Base-by-base conservation (phyloP, 148 eudicot species). In the Drosera capensis region DNA sequence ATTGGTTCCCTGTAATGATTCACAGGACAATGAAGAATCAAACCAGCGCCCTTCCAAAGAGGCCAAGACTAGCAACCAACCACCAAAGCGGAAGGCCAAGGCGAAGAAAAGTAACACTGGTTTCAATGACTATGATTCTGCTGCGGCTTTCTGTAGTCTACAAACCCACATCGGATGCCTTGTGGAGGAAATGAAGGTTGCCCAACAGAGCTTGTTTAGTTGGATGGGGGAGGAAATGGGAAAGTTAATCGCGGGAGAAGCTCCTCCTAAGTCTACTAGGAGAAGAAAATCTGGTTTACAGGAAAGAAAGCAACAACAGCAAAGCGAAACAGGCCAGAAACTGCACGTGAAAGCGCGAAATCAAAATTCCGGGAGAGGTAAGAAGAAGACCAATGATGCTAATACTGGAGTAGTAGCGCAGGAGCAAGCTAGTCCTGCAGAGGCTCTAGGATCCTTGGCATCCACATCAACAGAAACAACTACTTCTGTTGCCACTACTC, bases 201-300 rank as follows among this genome's bases (percentile, higher is more conserved):
- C 52, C 7, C 31, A 26, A 9, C 40, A 34, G n/a, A 40, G 30
- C 1, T 12, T 48, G 8, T 19, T 35, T n/a, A 48, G 35, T 20
- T 48, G 52, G 52, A 48, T 48, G 52, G 52, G n/a, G 16, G 52
- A 48, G 3, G 52, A 48, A 24, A 15, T 48, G 18, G 25, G 23
- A 11, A 48, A 31, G 40, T 8, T 48, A 18, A n/a, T 48, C 2
- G 5, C 25, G 17, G 40, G 28, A 25, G 19, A 2, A 1, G 41
- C 25, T 48, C 23, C 39, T 20, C 38, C 41, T 48, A 48, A 48
- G 37, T 11, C 51, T 13, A 2, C 17, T 30, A 48, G 25, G 40
- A 48, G 35, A 21, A 17, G 39, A 18, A 48, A 29, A 29, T 18
- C 7, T 25, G 1, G 5, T 17, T 2, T 20, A 9, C 21, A 40